These are phyloP conservation scores for Umbelopsis sp. DNA, from an alignment of 371 early-diverging fungal genomes.

Conservation along the genomic window DNA sequence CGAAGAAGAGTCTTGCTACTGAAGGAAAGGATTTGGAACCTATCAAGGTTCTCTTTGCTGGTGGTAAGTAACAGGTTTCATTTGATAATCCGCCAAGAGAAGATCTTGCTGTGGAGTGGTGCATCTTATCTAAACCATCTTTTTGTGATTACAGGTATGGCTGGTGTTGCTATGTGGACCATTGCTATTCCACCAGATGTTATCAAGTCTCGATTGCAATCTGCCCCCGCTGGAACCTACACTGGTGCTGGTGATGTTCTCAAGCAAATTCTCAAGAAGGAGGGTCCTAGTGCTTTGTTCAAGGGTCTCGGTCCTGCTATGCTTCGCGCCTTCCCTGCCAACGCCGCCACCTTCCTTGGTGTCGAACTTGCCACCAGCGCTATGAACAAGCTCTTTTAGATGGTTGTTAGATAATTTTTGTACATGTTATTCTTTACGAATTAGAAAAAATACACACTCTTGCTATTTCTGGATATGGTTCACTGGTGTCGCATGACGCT, in stretches of 20 bases:
- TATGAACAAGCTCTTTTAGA: constrained; percentile 49
- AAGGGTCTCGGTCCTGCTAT: constrained; percentile 96
- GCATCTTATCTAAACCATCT: not conserved
- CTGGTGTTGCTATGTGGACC: constrained; percentile 86
- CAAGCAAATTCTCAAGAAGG: constrained; percentile 79
- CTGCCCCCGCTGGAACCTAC: constrained; percentile 94
- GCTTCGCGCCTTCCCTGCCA: constrained; percentile 95
- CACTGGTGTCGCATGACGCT: too few relatives aligned
- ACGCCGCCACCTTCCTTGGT: constrained; percentile 73
- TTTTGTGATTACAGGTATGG: constrained; percentile 50
- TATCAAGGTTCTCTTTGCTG: constrained; percentile 86
- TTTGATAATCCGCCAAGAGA: not conserved
- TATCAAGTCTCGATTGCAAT: constrained; percentile 95
- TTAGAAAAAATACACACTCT: too few relatives aligned
- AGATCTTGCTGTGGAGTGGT: not conserved
- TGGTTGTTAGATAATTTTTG: constrained; percentile 3
- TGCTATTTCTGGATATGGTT: too few relatives aligned
- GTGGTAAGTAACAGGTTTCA: constrained; percentile 66
- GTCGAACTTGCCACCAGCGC: constrained; percentile 52
- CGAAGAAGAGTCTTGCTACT: constrained; percentile 51
- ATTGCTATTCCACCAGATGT: constrained; percentile 95
- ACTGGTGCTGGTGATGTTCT: constrained; percentile 80
- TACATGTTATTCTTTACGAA: too few relatives aligned
- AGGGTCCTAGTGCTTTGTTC: constrained; percentile 94
- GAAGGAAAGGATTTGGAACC: constrained; percentile 69